A percentile compares a stretch with the other conserved stretches of the same genome.
Conservation (phyloP, 805 yeast species). For the Candida manassasensis region DNA sequence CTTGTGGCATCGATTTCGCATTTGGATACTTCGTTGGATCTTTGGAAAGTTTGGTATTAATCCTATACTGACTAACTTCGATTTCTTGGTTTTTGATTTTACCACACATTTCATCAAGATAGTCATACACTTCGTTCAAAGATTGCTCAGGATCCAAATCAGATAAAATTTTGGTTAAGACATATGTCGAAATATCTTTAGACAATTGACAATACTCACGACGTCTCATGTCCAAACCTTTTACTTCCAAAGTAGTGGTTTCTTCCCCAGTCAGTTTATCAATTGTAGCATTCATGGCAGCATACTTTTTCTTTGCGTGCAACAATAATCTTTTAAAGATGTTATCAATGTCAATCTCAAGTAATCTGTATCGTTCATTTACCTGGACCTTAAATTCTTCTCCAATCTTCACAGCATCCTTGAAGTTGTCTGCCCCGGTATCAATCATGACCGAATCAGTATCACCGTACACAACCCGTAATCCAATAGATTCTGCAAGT, state of each 20-base stretch:
- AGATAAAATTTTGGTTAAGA: conserved; percentile 65
- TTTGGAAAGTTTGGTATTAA: conserved; percentile 84
- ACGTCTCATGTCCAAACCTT: conserved; percentile 95
- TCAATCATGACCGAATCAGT: conserved; percentile 99
- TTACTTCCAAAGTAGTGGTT: conserved; percentile 66
- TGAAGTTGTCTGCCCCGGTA: conserved; percentile 65
- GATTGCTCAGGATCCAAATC: conserved; percentile 77
- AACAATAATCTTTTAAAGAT: conserved; percentile 79
- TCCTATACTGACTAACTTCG: conserved; percentile 64
- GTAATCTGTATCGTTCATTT: conserved; percentile 77
- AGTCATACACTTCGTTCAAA: conserved; percentile 62
- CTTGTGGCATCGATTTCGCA: conserved; percentile 80
- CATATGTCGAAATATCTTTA: conserved; percentile 77
- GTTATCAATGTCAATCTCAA: conserved; percentile 94
- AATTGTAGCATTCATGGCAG: conserved; percentile 69
- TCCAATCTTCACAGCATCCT: conserved; percentile 79
- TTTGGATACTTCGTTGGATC: conserved; percentile 83
- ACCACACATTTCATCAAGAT: conserved; percentile 55
- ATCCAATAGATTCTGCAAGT: conserved; percentile 77
- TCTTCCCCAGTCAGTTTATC: conserved; percentile 52
- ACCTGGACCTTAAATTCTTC: conserved; percentile 78
- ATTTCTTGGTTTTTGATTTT: conserved; percentile 59
- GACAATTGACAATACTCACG: conserved; percentile 94
- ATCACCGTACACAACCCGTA: conserved; percentile 94
- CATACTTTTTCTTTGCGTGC: conserved; percentile 96